phyloP scores from a whole-genome alignment of 140 eudicot species.

The Oenanthe javanica region DNA sequence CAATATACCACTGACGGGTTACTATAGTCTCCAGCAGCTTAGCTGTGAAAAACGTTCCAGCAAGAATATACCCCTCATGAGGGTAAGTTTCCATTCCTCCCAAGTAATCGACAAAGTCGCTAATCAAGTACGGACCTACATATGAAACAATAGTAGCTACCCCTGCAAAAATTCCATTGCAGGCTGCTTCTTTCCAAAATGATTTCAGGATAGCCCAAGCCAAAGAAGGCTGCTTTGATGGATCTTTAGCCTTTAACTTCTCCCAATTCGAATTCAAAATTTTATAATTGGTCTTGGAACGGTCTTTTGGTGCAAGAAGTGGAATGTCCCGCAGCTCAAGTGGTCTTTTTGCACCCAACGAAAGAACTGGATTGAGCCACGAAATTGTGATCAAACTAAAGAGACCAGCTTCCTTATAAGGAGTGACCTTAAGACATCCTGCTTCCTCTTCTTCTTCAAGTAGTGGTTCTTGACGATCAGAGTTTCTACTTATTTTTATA shows the following conservation, averaged over 20 bases:
- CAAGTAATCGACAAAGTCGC: constrained; percentile 83
- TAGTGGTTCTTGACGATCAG: constrained; percentile 77
- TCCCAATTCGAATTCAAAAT: constrained; percentile 69
- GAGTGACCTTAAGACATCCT: constrained; percentile 76
- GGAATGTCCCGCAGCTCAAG: constrained; percentile 87
- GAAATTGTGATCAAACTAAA: constrained; percentile 77
- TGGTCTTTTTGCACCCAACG: constrained; percentile 73
- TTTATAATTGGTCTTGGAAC: constrained; percentile 67
- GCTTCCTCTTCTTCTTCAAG: constrained; percentile 77
- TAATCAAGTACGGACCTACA: constrained; percentile 90
- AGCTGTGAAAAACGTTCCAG: constrained; percentile 67
- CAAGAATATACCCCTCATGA: constrained; percentile 83
- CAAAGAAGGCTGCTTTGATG: constrained; percentile 46
- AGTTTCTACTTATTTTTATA: constrained; percentile 37
- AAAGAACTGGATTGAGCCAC: constrained; percentile 75
- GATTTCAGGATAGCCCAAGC: constrained; percentile 76
- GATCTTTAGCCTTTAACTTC: constrained; percentile 50
- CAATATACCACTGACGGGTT: constrained; percentile 90
- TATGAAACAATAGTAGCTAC: constrained; percentile 73
- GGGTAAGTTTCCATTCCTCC: constrained; percentile 56
- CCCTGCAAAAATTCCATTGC: constrained; percentile 87
- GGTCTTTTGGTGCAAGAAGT: constrained; percentile 80
- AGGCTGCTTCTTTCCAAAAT: constrained; percentile 82
- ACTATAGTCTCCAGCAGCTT: constrained; percentile 75
- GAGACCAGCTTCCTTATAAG: constrained; percentile 66